A percentile compares a stretch with the other conserved stretches of the same genome.
phyloP scores from a whole-genome alignment of 108 stramenopile species.

The Cyclotella distinguenda region DNA sequence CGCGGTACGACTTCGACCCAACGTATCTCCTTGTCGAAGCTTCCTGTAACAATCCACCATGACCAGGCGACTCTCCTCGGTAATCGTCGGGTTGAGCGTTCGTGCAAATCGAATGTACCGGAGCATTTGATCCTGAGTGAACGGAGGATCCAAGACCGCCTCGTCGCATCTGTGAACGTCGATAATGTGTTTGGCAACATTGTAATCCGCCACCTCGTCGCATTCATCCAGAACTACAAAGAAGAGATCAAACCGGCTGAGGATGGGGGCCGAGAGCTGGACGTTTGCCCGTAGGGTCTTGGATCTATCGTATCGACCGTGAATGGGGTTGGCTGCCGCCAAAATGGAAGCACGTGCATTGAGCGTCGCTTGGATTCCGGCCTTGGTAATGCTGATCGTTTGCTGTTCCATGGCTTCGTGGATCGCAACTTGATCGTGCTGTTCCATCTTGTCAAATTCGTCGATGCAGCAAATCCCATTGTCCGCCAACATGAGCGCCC shows the following conservation, averaged over 20 bases:
- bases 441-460: slow-evolving; percentile 95
- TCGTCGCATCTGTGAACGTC: slow-evolving; percentile 86
- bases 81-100: slow-evolving; percentile 88
- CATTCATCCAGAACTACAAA: slow-evolving; percentile 99
- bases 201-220: slow-evolving; percentile 88
- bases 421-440: slow-evolving; percentile 94
- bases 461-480: slow-evolving; percentile 99
- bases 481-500: slow-evolving; percentile 98
- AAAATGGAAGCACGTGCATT: slow-evolving; percentile 98
- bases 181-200: slow-evolving; percentile 95
- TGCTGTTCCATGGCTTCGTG: slow-evolving; percentile 99
- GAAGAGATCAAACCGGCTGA: slow-evolving; percentile 98
- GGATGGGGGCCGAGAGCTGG: slow-evolving; percentile 93
- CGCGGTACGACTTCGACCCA: slow-evolving; percentile 91
- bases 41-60: slow-evolving; percentile 97
- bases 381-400: slow-evolving; percentile 99
- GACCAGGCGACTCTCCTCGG: slow-evolving; percentile 73
- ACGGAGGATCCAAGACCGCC: slow-evolving; percentile 74
- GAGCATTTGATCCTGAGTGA: slow-evolving; percentile 85
- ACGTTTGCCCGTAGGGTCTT: slow-evolving; percentile 97
- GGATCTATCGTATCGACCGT: slow-evolving; percentile 97
- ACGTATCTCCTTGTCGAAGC: slow-evolving; percentile 92
- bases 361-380: slow-evolving; percentile 98
- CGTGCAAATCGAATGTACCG: slow-evolving; percentile 96
- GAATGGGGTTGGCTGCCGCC: slow-evolving; percentile 98